Base-by-base conservation (phyloP, 345 rosid species). In the Bruguiera gymnorhiza region DNA sequence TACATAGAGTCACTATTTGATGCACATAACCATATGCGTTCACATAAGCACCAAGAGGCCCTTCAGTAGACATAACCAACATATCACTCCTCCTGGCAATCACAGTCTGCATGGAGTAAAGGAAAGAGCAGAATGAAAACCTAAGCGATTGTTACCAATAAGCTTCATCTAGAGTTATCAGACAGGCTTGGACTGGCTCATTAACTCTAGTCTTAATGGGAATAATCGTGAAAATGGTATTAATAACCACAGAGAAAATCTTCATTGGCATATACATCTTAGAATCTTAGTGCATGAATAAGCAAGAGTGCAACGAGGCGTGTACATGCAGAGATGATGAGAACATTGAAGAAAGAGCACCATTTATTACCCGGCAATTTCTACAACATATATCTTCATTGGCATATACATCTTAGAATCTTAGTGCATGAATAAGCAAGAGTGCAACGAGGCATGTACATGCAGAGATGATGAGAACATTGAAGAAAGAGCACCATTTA, bases 11-110 rank as follows among this genome's bases (percentile, higher is more conserved):
- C 91, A 92, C 78, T 79, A 89, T 75, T 82, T 92, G 97, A 52
- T 88, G 94, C 60, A 95, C 97, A 78, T 20, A 73, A 59, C 99
- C 98, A 62, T 76, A 6, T 24, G 86, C 71, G 70, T 92, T 92
- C 81, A 95, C 99, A 63, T 88, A 95, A 48, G 99, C 98, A 78
- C 96, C 91, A n/a, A 95, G 87, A 58, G 99, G 98, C 75, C 98
- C 99, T 57, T 95, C 98, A 75, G 78, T 83, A 66, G 99, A 95
- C 98, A 95, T 95, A 77, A 86, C 97, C 85, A 92, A 69, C 98
- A 92, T 92, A 80, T 95, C 96, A 77, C 93, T 90, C 73, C 98
- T 87, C 84, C 83, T 86, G 26, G 97, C 96, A 70, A 95, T 83
- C 50, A 87, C 75, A 70, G 82, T 79, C 99, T 92, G 83, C 77